Evolutionary conservation across 2,329 filamentous ascomycete species (phyloP).

Genomic region (Arthroderma sp.): DNA sequence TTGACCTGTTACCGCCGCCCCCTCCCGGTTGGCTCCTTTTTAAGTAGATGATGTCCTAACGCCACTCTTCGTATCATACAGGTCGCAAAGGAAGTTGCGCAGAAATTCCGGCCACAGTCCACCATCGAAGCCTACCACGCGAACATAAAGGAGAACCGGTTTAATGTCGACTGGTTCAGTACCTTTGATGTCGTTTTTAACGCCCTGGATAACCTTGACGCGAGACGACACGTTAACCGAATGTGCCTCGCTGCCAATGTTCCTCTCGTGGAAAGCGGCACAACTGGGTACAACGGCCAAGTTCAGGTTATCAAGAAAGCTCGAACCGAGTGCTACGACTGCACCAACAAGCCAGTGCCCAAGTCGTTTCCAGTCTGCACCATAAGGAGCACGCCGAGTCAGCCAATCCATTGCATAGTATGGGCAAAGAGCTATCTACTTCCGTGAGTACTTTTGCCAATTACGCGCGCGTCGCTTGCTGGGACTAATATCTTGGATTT

Average conservation of each 20-base stretch:
- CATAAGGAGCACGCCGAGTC: slow-evolving; percentile 87
- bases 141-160: slow-evolving; percentile 83
- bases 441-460: slow-evolving; percentile 38
- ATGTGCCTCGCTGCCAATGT: slow-evolving; percentile 92
- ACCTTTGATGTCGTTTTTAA: slow-evolving; percentile 84
- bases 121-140: slow-evolving; percentile 82
- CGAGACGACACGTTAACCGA: slow-evolving; percentile 84
- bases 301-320: slow-evolving; percentile 90
- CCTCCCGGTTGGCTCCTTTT: not conserved
- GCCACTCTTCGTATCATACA: slow-evolving; percentile 28
- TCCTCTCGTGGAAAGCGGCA: slow-evolving; percentile 88
- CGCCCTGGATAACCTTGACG: slow-evolving; percentile 89
- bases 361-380: slow-evolving; percentile 95
- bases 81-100: slow-evolving; percentile 86
- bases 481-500: slow-evolving; percentile 18
- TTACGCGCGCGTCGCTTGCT: not conserved
- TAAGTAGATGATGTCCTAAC: slow-evolving; percentile 13
- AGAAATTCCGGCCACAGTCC: slow-evolving; percentile 77
- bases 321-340: slow-evolving; percentile 91
- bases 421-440: slow-evolving; percentile 97
- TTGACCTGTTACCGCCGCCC: slow-evolving; percentile 16
- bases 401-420: slow-evolving; percentile 96
- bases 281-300: slow-evolving; percentile 94
- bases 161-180: slow-evolving; percentile 80
- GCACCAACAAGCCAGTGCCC: slow-evolving; percentile 74